A percentile compares a stretch with the other conserved stretches of the same genome.
phyloP scores from a whole-genome alignment of 2,329 filamentous ascomycete genomes.

The Emergomyces orientalis region DNA sequence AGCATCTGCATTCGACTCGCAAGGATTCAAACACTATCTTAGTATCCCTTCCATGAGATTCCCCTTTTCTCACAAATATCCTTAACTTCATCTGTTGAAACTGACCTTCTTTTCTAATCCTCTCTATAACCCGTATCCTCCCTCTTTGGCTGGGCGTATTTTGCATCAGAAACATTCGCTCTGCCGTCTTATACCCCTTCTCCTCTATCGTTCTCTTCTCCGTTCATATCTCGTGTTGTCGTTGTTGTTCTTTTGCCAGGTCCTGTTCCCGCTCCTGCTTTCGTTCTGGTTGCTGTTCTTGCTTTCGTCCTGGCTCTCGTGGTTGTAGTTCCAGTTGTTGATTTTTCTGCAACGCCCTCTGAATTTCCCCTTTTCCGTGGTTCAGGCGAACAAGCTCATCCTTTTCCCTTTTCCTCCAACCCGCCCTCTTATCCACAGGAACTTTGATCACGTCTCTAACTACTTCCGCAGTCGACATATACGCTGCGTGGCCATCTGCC shows the following conservation, averaged over 20 bases:
- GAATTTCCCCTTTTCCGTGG: slow-evolving; percentile 47
- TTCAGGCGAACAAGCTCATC: neutral
- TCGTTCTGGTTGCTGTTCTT: neutral
- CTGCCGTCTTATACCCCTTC: too few species aligned
- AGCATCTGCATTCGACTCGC: neutral
- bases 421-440: slow-evolving; percentile 9
- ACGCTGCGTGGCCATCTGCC: neutral
- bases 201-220: slow-evolving; percentile 45
- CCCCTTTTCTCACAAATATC: neutral
- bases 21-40: neutral
- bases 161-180: neutral
- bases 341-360: slow-evolving; percentile 44
- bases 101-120: too few species aligned
- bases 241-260: neutral
- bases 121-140: neutral
- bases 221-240: slow-evolving; percentile 26
- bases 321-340: neutral
- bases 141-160: neutral
- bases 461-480: slow-evolving; percentile 11
- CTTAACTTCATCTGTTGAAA: neutral
- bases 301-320: neutral
- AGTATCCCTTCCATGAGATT: neutral
- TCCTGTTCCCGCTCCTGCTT: neutral
- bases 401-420: neutral
- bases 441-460: slow-evolving; percentile 28